Percentiles rank a stretch among this genome's conserved stretches.
These are phyloP conservation scores for Annulohypoxylon moriforme DNA, from an alignment of 495 filamentous ascomycete genomes.

Conservation along the genomic window DNA sequence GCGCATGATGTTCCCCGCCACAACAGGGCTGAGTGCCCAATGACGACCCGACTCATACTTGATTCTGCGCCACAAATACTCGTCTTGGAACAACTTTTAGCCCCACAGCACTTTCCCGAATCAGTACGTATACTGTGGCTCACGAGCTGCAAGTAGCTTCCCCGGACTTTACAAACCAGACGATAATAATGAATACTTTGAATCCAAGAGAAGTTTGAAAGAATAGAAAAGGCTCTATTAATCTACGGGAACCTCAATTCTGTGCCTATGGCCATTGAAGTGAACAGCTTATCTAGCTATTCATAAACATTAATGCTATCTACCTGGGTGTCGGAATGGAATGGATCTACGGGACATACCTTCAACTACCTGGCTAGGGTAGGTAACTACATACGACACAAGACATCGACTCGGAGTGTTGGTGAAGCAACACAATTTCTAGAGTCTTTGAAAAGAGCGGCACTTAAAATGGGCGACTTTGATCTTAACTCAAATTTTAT, in stretches of 20 bases:
- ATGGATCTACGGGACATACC: background rate
- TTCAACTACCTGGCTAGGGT: background rate
- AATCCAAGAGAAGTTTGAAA: background rate
- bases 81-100: background rate
- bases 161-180: background rate
- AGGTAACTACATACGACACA: background rate
- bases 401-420: constrained; percentile 1
- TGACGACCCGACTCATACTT: background rate
- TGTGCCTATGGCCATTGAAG: background rate
- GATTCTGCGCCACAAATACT: constrained; percentile 26
- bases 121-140: constrained; percentile 1
- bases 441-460: background rate
- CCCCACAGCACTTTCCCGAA: too few species aligned
- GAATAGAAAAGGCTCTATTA: too few species aligned
- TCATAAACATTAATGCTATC: background rate
- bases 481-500: constrained; percentile 75
- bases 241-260: background rate
- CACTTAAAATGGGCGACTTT: constrained; percentile 61
- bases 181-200: background rate
- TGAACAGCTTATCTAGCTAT: background rate
- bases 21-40: constrained; percentile 21
- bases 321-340: background rate
- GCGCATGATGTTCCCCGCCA: constrained; percentile 46
- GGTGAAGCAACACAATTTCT: background rate
- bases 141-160: constrained; percentile 2